These are phyloP conservation scores for Fusarium hainanense DNA, from an alignment of 2,329 filamentous ascomycete genomes.

Conservation along the genomic window DNA sequence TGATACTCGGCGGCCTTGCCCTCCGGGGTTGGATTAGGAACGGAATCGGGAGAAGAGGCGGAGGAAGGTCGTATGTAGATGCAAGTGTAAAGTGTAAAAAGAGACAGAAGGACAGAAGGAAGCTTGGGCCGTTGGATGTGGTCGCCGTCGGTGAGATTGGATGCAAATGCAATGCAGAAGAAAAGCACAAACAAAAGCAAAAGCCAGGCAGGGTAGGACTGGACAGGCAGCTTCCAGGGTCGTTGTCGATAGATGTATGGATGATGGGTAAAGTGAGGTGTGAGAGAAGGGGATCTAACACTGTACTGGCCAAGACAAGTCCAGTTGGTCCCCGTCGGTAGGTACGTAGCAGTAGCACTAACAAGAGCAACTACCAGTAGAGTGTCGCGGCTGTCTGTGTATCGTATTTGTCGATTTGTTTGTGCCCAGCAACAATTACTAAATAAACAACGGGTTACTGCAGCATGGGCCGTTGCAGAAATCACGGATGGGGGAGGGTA, in stretches of 20 bases:
- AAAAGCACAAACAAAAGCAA: conserved; percentile 2
- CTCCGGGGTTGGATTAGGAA: neutral
- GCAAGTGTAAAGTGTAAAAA: conserved; percentile 39
- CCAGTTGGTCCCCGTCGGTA: neutral
- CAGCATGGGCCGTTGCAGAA: conserved; percentile 23
- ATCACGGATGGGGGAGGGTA: conserved; percentile 2
- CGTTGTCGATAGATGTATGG: conserved; percentile 29
- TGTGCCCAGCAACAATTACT: conserved; percentile 13
- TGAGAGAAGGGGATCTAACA: conserved; percentile 37
- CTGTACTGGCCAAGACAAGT: conserved; percentile 19
- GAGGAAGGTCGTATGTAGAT: conserved; percentile 10
- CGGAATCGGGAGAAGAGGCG: conserved; percentile 13
- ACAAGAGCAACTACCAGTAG: conserved; percentile 4
- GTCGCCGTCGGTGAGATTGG: conserved; percentile 37
- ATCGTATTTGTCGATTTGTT: conserved; percentile 21
- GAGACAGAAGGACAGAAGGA: neutral
- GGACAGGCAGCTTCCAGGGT: conserved; percentile 37
- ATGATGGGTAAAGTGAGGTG: conserved; percentile 27
- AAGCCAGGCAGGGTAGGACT: conserved; percentile 12
- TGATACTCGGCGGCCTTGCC: conserved; percentile 14
- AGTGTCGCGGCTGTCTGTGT: conserved; percentile 20
- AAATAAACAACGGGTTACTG: conserved; percentile 15
- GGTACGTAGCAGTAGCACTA: conserved; percentile 6
- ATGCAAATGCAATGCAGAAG: conserved; percentile 26
- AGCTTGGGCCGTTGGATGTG: conserved; percentile 21